These are phyloP conservation scores for Talaromyces borbonicus DNA, from an alignment of 495 filamentous ascomycete species.

Conservation along the genomic window DNA sequence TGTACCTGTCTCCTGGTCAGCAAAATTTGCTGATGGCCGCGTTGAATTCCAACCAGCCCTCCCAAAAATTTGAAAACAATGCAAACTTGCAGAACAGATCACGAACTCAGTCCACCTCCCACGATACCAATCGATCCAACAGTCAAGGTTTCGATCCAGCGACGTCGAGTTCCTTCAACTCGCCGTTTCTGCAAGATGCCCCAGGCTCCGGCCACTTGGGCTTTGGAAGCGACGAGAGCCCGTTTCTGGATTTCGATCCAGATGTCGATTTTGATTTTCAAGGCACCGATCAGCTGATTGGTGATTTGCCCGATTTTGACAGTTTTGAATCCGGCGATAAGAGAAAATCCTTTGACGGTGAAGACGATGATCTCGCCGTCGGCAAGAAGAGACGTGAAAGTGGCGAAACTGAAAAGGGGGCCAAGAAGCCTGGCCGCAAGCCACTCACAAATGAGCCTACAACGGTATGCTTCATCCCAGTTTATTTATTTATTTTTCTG, in stretches of 20 bases:
- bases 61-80: conserved; percentile 16
- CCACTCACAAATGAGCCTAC: conserved; percentile 91
- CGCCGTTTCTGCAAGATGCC: conserved; percentile 33
- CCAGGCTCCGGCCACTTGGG: conserved; percentile 35
- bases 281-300: conserved; percentile 57
- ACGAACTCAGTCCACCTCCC: conserved; percentile 26
- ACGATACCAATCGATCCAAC: conserved; percentile 12
- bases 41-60: conserved; percentile 64
- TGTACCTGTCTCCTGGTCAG: conserved; percentile 73
- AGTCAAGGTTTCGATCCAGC: conserved; percentile 30
- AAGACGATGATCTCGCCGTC: conserved; percentile 58
- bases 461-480: conserved; percentile 60
- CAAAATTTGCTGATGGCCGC: conserved; percentile 83
- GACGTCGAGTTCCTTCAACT: conserved; percentile 42
- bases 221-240: conserved; percentile 56
- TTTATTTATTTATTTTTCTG: not conserved
- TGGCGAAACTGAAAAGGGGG: conserved; percentile 62
- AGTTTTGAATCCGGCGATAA: conserved; percentile 49
- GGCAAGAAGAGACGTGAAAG: conserved; percentile 74
- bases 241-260: conserved; percentile 72
- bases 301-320: conserved; percentile 53
- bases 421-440: conserved; percentile 95
- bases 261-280: conserved; percentile 63
- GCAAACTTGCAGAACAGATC: conserved; percentile 20
- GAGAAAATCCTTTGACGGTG: conserved; percentile 71